phyloP scores from a whole-genome alignment of 768 basidiomycete genomes.

The Pholiota microspora region DNA sequence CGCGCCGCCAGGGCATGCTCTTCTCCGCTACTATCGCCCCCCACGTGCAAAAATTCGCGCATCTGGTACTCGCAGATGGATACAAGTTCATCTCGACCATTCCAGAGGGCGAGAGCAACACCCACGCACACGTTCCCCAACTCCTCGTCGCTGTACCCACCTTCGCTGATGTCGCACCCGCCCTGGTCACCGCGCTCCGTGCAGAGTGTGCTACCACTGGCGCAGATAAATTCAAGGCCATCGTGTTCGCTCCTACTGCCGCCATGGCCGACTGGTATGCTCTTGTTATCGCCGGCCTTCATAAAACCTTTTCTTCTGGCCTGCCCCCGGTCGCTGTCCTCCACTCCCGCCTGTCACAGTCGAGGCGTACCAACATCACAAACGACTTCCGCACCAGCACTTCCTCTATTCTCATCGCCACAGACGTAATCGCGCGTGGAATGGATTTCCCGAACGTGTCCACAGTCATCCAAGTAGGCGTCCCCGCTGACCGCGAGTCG shows the following conservation, averaged over 20 bases:
- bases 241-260: slow-evolving; percentile 71
- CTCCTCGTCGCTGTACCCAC: slow-evolving; percentile 11
- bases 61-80: slow-evolving; percentile 7
- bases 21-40: slow-evolving; percentile 67
- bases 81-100: slow-evolving; percentile 59
- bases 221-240: slow-evolving; percentile 35
- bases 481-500: slow-evolving; percentile 70
- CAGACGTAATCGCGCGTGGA: slow-evolving; percentile 61
- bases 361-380: slow-evolving; percentile 34
- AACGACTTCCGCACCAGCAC: slow-evolving; percentile 3
- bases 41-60: slow-evolving; percentile 9
- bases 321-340: slow-evolving; percentile 48
- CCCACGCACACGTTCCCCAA: slow-evolving; percentile 49
- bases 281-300: slow-evolving; percentile 25
- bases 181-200: slow-evolving; percentile 4
- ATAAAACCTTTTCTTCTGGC: neutral
- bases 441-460: slow-evolving; percentile 66
- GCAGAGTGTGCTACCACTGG: slow-evolving; percentile 18
- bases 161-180: slow-evolving; percentile 6
- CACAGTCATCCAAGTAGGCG: slow-evolving; percentile 58
- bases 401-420: slow-evolving; percentile 46
- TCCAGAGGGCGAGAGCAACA: slow-evolving; percentile 52
- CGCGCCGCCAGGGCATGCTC: slow-evolving; percentile 55
- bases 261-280: slow-evolving; percentile 47
- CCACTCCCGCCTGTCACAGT: slow-evolving; percentile 56